Conservation (phyloP, 345 rosid species). For the Litchi chinensis region DNA sequence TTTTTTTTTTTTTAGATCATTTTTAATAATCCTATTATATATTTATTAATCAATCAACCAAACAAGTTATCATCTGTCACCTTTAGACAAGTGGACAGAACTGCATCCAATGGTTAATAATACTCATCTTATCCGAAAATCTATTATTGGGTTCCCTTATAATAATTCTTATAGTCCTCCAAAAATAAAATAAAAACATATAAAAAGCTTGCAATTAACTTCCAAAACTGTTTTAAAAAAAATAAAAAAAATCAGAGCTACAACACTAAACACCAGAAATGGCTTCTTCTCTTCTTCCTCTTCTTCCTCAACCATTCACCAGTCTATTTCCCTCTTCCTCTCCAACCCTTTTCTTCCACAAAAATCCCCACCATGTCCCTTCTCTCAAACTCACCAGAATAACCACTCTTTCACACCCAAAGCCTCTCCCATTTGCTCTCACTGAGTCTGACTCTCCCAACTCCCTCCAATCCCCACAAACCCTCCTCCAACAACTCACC, state of each 20-base stretch:
- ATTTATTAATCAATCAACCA: too few relatives aligned
- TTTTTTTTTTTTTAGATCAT: neutral
- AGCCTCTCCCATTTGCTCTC: constrained; percentile 54
- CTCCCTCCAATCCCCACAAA: constrained; percentile 42
- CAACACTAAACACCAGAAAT: constrained; percentile 25
- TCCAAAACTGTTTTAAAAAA: neutral
- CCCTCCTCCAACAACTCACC: constrained; percentile 64
- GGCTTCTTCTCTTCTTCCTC: constrained; percentile 40
- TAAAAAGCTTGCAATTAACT: neutral
- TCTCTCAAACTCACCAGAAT: constrained; percentile 27
- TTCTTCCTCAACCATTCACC: constrained; percentile 41
- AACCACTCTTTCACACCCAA: constrained; percentile 27
- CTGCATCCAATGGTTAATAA: neutral
- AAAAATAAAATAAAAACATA: too few relatives aligned
- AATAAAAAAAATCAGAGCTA: neutral
- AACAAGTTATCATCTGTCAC: neutral
- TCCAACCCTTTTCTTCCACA: constrained; percentile 26
- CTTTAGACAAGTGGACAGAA: neutral
- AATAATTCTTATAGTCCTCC: too few relatives aligned
- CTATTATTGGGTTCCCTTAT: neutral
- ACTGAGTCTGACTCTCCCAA: constrained; percentile 72
- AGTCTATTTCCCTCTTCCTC: constrained; percentile 30
- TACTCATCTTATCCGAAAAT: constrained; percentile 12
- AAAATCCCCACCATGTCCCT: constrained; percentile 26
- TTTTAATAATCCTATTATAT: too few relatives aligned